phyloP scores from a whole-genome alignment of 371 early-diverging fungal genomes.

The Mortierella sp. region DNA sequence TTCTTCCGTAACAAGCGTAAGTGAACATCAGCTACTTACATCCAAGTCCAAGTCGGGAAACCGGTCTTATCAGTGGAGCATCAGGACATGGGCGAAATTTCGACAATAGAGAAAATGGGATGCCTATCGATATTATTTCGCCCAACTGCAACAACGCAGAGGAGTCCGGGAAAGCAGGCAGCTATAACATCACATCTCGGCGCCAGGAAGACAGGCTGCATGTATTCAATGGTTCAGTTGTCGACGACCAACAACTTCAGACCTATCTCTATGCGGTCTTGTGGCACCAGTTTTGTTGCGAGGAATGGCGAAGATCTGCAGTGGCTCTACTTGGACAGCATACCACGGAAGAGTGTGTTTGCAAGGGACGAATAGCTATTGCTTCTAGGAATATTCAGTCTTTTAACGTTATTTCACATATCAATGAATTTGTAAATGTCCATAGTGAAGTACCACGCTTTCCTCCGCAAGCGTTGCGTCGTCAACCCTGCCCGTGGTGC shows the following conservation, averaged over 20 bases:
- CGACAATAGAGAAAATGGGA: not conserved
- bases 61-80: too few species aligned
- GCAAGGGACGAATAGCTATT: not conserved
- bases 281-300: too few species aligned
- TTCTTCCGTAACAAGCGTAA: not conserved
- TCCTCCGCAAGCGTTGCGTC: conserved; percentile 98
- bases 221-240: too few species aligned
- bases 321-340: not conserved
- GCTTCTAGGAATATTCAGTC: not conserved
- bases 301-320: not conserved
- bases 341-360: not conserved
- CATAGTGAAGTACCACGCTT: conserved; percentile 95
- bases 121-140: not conserved
- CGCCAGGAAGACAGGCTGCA: too few species aligned
- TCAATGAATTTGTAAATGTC: not conserved
- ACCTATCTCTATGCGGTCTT: not conserved
- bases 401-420: not conserved
- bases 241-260: not conserved
- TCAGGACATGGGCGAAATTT: too few species aligned
- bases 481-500: conserved; percentile 99
- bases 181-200: too few species aligned
- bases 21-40: not conserved
- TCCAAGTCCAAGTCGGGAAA: too few species aligned
- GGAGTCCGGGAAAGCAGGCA: not conserved
- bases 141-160: not conserved